Conservation (phyloP, 1,284 basidiomycete species). For the Rhodotorula sp. region DNA sequence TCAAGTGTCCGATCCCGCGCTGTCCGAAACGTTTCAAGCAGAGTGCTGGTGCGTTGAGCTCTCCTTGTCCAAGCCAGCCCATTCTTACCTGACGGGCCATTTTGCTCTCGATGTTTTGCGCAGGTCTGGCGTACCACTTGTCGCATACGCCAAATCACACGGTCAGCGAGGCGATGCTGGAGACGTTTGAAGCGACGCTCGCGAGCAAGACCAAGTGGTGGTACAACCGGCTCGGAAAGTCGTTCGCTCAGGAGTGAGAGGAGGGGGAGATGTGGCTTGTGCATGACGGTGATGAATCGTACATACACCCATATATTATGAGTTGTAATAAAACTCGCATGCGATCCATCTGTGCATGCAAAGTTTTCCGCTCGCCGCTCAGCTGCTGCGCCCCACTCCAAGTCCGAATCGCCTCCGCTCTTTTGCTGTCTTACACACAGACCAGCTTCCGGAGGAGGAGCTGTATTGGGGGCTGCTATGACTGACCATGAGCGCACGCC, state of each 20-base stretch:
- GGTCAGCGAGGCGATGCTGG: slow-evolving; percentile 29
- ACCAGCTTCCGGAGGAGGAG: not conserved
- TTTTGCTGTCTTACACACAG: not conserved
- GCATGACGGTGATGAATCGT: not conserved
- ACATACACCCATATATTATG: not conserved
- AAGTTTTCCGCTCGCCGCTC: too few relatives aligned
- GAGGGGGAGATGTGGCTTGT: not conserved
- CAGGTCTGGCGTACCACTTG: slow-evolving; percentile 41
- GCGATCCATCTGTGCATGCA: too few relatives aligned
- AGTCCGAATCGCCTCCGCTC: too few relatives aligned
- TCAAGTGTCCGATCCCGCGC: slow-evolving; percentile 34
- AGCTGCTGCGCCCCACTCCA: too few relatives aligned
- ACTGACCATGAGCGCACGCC: slow-evolving; percentile 1
- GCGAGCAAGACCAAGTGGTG: slow-evolving; percentile 41
- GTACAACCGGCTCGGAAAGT: slow-evolving; percentile 27
- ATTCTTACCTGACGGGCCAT: not conserved
- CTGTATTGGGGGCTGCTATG: not conserved
- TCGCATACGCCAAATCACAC: slow-evolving; percentile 38
- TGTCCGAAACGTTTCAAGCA: slow-evolving; percentile 41
- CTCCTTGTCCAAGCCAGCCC: too few relatives aligned
- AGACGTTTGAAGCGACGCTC: slow-evolving; percentile 29
- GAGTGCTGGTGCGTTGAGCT: slow-evolving; percentile 30
- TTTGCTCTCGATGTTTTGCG: not conserved
- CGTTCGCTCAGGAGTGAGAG: slow-evolving; percentile 6
- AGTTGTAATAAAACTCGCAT: not conserved